Base-by-base conservation (phyloP, 2,329 filamentous ascomycete species). In the Neofusicoccum laricinum region DNA sequence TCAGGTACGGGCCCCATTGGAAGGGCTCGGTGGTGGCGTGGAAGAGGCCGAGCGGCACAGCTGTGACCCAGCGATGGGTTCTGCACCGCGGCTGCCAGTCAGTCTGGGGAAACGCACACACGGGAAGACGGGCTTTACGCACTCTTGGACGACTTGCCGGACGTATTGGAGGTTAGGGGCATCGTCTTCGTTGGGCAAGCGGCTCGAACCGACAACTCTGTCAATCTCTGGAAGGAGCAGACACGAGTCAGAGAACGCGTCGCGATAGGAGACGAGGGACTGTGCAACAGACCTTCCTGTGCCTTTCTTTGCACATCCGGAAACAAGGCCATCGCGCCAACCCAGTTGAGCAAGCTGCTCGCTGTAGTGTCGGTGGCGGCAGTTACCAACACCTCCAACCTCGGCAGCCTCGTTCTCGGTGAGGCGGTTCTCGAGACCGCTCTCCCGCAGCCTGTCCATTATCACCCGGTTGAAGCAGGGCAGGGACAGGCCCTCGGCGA, bases 1-100 rank as follows among this genome's bases (percentile, higher is more conserved):
- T 75, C 4, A 36, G 4, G 17, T 50, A 38, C 30, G 69, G n/a
- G 73, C 75, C 79, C 0, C 72, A 72, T 43, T 78, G 77, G 40
- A 45, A 63, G 25, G 75, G 63, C 15, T 77, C 66, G 11, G 71
- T 69, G 0, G 75, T 71, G 0, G 72, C 75, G 55, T 76, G 76
- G 0, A 76, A 76, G 12, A 80, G 72, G 17, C 64, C 68, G 46
- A 73, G 75, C 5, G 58, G 58, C 8, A 50, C 43, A n/a, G 12
- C 43, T 8, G 58, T 61, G 32, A 61, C 3, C 58, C 58, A 61
- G 32, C 58, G 58, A 1, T 61, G 43, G 7, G 40, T n/a, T 30
- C 43, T 61, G 17, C 3, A 19, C 1, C 10, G 17, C 34, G 3
- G 75, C 75, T 61, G 19, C 11, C 1, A 38, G 61, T 67, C 66